Percentiles rank a stretch among this genome's conserved stretches.
Conservation (phyloP, 176 grass and related monocot genomes). For the Oryza nivara region DNA sequence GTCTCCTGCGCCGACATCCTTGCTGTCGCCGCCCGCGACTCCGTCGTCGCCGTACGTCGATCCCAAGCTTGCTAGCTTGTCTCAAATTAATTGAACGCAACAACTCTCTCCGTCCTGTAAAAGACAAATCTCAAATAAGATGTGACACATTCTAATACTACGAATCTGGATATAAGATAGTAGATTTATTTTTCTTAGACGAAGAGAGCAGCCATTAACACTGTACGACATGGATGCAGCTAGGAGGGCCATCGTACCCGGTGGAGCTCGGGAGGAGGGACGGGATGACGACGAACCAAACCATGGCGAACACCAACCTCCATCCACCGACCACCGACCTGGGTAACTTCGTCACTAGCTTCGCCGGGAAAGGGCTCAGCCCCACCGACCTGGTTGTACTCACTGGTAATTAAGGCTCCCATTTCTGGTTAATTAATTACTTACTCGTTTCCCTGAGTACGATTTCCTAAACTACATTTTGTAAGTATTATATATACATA, state of each 20-base stretch:
- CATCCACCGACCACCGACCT: slow-evolving; percentile 49
- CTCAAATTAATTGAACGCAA: no score
- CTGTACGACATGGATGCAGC: slow-evolving; percentile 28
- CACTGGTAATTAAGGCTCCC: slow-evolving; percentile 41
- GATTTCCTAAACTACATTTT: no score
- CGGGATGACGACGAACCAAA: slow-evolving; percentile 51
- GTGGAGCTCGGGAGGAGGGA: slow-evolving; percentile 73
- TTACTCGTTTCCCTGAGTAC: no score
- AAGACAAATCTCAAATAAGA: no score
- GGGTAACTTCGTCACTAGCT: slow-evolving; percentile 46
- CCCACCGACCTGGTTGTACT: slow-evolving; percentile 69
- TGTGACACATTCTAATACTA: no score
- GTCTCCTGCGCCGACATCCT: slow-evolving; percentile 91
- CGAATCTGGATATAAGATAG: no score
- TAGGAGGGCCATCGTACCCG: slow-evolving; percentile 59
- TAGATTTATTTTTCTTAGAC: no score
- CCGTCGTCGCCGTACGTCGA: slow-evolving; percentile 25
- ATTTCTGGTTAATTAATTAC: no score
- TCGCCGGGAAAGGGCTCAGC: slow-evolving; percentile 58
- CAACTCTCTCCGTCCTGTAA: no score
- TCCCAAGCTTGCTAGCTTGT: neutral
- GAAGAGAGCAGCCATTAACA: no score
- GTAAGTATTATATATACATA: no score
- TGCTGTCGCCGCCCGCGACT: slow-evolving; percentile 72
- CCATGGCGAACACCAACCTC: slow-evolving; percentile 55